Base-by-base conservation (phyloP, 1,139 yeast species). In the Zygoascus sp. region DNA sequence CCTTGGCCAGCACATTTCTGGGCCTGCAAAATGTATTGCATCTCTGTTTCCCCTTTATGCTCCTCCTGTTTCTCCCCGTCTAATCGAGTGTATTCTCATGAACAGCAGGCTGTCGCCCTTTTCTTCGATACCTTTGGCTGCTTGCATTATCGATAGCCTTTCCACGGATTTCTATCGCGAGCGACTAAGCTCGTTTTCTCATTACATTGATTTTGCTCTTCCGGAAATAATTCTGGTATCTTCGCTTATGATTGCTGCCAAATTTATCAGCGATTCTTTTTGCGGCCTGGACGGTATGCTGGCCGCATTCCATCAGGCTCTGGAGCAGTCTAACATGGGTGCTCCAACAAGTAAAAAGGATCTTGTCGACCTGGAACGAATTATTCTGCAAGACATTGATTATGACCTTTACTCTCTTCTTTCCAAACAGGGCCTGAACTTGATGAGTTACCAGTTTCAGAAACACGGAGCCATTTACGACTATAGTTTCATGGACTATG, bases 151-250 rank as follows among this genome's bases (percentile, higher is more conserved):
- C 9, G 54, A 51, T 34, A 43, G 51, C 2, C 46, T 53, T 15
- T 52, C 57, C 8, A 45, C 45, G 11, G 42, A 42, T 16, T 53
- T 53, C 38, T 53, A 51, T 42, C 36, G 49, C 11, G 40, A 44
- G 11, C 52, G 57, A 56, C 44, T 52, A 22, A 27, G 43, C 16
- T 44, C 50, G 8, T 32, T 48, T 9, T 53, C 53, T 13, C 46
- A 38, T 32, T 47, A 51, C n/a, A 35, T 41, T 11, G 52, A 47
- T 1, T 40, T 45, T 2, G 48, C 45, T 9, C 50, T 46, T 25
- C 54, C 57, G 1, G 56, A 53, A 32, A 37, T 50, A 6, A 47
- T 53, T 20, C 44, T 53, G 1, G 40, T 51, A 6, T 49, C 51
- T 1, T 41, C 51, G 5, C 42, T 53, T 7, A 44, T 50, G 4